These are phyloP conservation scores for Lactarius vividus DNA, from an alignment of 768 basidiomycete genomes.

Conservation along the genomic window DNA sequence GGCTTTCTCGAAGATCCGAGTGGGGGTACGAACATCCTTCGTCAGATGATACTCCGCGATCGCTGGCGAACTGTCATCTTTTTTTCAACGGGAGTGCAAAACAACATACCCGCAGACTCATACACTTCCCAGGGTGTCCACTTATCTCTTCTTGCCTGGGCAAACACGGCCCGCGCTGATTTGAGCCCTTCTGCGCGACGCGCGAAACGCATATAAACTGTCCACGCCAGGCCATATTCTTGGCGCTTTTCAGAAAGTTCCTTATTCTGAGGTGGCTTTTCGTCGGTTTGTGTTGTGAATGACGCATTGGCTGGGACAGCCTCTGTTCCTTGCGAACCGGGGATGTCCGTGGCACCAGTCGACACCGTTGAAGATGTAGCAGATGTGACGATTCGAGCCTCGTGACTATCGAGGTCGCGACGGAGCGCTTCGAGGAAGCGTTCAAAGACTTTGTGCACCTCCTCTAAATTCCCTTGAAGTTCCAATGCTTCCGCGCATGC, in stretches of 20 bases:
- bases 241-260: slow-evolving; percentile 58
- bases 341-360: slow-evolving; percentile 13
- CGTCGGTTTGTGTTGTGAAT: slow-evolving; percentile 48
- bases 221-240: slow-evolving; percentile 78
- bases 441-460: slow-evolving; percentile 71
- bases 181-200: slow-evolving; percentile 85
- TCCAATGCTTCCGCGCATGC: slow-evolving; percentile 78
- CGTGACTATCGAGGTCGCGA: slow-evolving; percentile 58
- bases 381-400: slow-evolving; percentile 42
- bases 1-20: slow-evolving; percentile 91
- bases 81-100: background rate
- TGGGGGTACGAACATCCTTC: slow-evolving; percentile 74
- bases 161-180: slow-evolving; percentile 72
- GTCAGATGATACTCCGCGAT: slow-evolving; percentile 93
- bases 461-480: slow-evolving; percentile 57
- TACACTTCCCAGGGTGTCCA: slow-evolving; percentile 90
- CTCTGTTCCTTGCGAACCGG: slow-evolving; percentile 14
- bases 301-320: slow-evolving; percentile 20
- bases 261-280: slow-evolving; percentile 52
- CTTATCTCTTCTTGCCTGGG: slow-evolving; percentile 71
- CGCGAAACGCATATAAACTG: slow-evolving; percentile 92
- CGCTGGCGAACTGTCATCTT: slow-evolving; percentile 47
- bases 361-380: slow-evolving; percentile 39
- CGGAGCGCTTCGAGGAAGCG: slow-evolving; percentile 67
- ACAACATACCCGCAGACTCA: slow-evolving; percentile 77